phyloP scores from a whole-genome alignment of 306 rosid species.

The Begonia masoniana region DNA sequence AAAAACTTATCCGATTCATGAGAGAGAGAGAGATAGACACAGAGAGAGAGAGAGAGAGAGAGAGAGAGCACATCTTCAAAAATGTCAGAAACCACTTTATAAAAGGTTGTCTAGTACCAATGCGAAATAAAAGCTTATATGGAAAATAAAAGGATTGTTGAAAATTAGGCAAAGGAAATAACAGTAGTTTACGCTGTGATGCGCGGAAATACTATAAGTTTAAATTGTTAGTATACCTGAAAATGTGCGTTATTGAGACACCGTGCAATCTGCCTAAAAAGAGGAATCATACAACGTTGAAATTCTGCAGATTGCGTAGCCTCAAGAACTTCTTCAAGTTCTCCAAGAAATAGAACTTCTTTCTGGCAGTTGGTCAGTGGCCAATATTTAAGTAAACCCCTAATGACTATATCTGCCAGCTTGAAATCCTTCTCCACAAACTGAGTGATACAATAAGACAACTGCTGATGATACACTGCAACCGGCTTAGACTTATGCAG shows the following conservation, averaged over 20 bases:
- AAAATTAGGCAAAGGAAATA: background rate
- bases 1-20: no score
- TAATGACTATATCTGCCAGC: slow-evolving; percentile 78
- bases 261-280: slow-evolving; percentile 82
- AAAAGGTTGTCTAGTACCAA: no score
- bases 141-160: background rate
- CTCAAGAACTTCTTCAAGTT: slow-evolving; percentile 95
- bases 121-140: no score
- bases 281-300: slow-evolving; percentile 94
- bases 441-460: slow-evolving; percentile 90
- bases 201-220: background rate
- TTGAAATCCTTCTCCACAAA: slow-evolving; percentile 95
- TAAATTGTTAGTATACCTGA: slow-evolving; percentile 48
- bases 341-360: slow-evolving; percentile 95
- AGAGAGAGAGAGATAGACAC: background rate
- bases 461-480: slow-evolving; percentile 66
- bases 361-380: slow-evolving; percentile 84
- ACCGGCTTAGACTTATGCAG: slow-evolving; percentile 77
- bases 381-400: slow-evolving; percentile 95
- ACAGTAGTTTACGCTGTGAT: background rate
- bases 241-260: slow-evolving; percentile 85
- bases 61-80: background rate
- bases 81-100: no score
- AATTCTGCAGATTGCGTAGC: slow-evolving; percentile 83
- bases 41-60: background rate